These are phyloP conservation scores for Venturia asperata DNA, from an alignment of 2,329 filamentous ascomycete genomes.

Conservation along the genomic window DNA sequence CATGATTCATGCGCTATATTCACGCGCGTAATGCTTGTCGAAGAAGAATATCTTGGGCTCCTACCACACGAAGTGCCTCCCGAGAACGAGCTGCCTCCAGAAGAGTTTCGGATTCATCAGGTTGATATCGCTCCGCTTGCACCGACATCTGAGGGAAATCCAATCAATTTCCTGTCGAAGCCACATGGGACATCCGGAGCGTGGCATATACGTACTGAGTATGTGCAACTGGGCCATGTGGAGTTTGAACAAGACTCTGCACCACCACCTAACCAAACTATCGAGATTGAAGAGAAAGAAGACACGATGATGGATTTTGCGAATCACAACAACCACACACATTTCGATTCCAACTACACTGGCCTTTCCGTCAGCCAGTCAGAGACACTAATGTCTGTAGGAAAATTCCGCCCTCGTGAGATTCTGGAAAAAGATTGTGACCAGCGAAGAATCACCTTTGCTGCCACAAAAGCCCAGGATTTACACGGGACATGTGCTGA, in stretches of 20 bases:
- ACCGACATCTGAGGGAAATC: constrained; percentile 4
- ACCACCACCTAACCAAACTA: no score
- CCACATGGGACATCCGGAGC: constrained; percentile 13
- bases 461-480: not conserved
- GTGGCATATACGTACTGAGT: constrained; percentile 11
- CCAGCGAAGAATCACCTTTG: not conserved
- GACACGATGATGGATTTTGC: not conserved
- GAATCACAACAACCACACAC: not conserved
- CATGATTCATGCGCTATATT: not conserved
- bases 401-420: not conserved
- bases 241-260: constrained; percentile 8
- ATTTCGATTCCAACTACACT: not conserved
- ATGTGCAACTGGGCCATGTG: constrained; percentile 2
- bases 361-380: not conserved
- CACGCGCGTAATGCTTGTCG: constrained; percentile 11
- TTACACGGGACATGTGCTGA: not conserved
- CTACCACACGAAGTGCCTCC: not conserved
- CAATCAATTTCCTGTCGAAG: constrained; percentile 15
- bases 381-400: not conserved
- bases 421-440: not conserved
- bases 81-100: constrained; percentile 10
- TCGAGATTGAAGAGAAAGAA: not conserved
- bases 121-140: constrained; percentile 7
- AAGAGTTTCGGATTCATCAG: constrained; percentile 17
- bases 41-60: constrained; percentile 17